Evolutionary conservation across 1,284 basidiomycete species (phyloP), one percentile per base, ranked within the genome.

Genomic region (Singerocomus rubriflavus): DNA sequence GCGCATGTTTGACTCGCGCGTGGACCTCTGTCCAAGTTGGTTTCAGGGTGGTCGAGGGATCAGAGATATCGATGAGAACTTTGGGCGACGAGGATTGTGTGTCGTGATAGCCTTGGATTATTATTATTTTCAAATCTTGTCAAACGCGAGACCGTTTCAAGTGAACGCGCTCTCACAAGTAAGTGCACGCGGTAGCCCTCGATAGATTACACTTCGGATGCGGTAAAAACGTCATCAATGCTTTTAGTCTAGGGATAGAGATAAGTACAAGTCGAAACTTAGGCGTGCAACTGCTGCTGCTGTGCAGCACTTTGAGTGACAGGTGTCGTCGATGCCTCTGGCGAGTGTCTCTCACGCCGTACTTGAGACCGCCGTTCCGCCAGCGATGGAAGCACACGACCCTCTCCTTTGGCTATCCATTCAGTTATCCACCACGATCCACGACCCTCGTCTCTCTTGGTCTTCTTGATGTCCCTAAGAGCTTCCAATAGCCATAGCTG

Each of bases 401-500:
- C 61, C 21, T 62, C 59, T 26, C 61, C 62, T n/a, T 4, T 26
- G 11, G 62, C 64, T 21, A 63, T 42, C 64, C 64, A 66, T 25
- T 65, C 63, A 0, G 63, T 61, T 46, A 63, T 59, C 64, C 62
- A 66, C 60, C 39, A 64, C 8, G 60, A 50, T 27, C 62, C 64
- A 30, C 59, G 64, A n/a, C 61, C 62, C 44, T 61, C 57, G 25
- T 53, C 57, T 27, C 52, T 63, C 32, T 71, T 58, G 3, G 59
- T 65, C 46, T 58, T 62, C 42, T 74, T 74, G 10, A 77, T 64
- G n/a, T 68, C 71, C 42, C 54, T 64, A 44, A 77, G 61, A 6
- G 75, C 64, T 58, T 69, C 68, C 56, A 69, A 63, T 13, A 72
- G 49, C 77, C 73, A 79, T 21, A 61, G 44, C 40, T 60, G 57